phyloP scores from a whole-genome alignment of 352 stramenopile species.

The Globisporangium echinulatum region DNA sequence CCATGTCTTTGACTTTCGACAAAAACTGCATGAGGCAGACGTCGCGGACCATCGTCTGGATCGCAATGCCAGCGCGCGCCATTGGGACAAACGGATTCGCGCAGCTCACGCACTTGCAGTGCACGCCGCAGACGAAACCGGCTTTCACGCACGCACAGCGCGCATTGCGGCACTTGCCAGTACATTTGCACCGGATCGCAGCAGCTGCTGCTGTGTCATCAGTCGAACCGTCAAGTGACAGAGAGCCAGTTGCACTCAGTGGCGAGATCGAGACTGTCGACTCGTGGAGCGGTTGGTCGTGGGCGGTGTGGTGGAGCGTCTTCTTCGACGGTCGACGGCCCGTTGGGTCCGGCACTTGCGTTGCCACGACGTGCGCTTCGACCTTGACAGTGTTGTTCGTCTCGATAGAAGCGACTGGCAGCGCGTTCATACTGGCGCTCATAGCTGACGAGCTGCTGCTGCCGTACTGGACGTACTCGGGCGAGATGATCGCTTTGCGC shows the following conservation, averaged over 20 bases:
- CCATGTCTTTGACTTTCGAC: conserved; percentile 81
- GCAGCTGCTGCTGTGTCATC: conserved; percentile 3
- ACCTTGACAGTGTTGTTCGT: conserved; percentile 13
- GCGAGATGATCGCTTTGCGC: conserved; percentile 74
- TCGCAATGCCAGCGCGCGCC: conserved; percentile 57
- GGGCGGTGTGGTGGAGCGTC: conserved; percentile 39
- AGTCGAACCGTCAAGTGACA: too few relatives aligned
- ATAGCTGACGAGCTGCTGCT: conserved; percentile 5
- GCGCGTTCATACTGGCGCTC: not conserved
- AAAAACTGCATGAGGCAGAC: conserved; percentile 80
- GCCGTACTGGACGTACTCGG: conserved; percentile 77
- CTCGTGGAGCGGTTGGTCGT: not conserved
- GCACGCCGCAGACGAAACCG: conserved; percentile 63
- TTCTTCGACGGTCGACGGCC: conserved; percentile 66
- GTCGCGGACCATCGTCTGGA: conserved; percentile 58
- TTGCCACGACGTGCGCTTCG: conserved; percentile 31
- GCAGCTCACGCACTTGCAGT: conserved; percentile 77
- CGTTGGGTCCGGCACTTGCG: conserved; percentile 46
- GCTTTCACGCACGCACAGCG: conserved; percentile 78
- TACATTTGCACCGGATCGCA: conserved; percentile 67
- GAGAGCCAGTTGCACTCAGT: not conserved
- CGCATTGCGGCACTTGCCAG: conserved; percentile 77
- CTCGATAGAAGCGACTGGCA: not conserved
- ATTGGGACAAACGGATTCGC: conserved; percentile 79
- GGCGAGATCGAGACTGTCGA: conserved; percentile 5